These are phyloP conservation scores for Pythium plurisporium DNA, from an alignment of 352 stramenopile genomes.

Conservation along the genomic window DNA sequence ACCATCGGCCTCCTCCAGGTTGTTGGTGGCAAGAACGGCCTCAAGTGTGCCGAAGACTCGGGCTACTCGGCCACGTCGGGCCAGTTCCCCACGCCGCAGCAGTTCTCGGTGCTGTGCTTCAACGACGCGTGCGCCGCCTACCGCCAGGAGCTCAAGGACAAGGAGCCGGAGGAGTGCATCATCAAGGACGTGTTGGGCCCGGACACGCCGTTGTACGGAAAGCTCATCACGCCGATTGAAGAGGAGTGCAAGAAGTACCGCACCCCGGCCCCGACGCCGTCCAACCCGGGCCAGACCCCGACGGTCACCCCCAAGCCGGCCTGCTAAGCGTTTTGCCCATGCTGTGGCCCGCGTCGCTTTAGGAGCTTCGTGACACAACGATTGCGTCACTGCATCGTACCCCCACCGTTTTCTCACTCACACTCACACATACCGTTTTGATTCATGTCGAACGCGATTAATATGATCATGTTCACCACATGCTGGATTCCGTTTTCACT, in stretches of 20 bases:
- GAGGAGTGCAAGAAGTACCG: background rate
- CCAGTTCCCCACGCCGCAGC: background rate
- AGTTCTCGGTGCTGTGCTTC: slow-evolving; percentile 8
- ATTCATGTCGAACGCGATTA: background rate
- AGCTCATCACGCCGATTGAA: slow-evolving; percentile 3
- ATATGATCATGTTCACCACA: background rate
- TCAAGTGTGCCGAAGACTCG: background rate
- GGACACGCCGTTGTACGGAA: background rate
- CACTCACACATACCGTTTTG: background rate
- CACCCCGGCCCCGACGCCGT: background rate
- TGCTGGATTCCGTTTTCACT: too few relatives aligned
- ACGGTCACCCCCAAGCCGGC: background rate
- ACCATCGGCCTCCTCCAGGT: slow-evolving; percentile 3
- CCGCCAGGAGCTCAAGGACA: slow-evolving; percentile 3
- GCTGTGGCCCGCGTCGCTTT: too few relatives aligned
- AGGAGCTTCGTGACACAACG: too few relatives aligned
- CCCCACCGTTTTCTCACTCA: too few relatives aligned
- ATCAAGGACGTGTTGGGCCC: background rate
- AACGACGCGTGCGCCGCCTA: slow-evolving; percentile 5
- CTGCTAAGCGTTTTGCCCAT: too few relatives aligned
- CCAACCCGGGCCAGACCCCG: background rate
- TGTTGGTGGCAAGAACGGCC: background rate
- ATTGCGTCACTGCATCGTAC: slow-evolving; percentile 2
- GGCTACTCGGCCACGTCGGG: slow-evolving; percentile 2
- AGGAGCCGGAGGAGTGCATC: background rate